phyloP scores from a whole-genome alignment of 805 yeast species.

The Debaryomyces castellii region DNA sequence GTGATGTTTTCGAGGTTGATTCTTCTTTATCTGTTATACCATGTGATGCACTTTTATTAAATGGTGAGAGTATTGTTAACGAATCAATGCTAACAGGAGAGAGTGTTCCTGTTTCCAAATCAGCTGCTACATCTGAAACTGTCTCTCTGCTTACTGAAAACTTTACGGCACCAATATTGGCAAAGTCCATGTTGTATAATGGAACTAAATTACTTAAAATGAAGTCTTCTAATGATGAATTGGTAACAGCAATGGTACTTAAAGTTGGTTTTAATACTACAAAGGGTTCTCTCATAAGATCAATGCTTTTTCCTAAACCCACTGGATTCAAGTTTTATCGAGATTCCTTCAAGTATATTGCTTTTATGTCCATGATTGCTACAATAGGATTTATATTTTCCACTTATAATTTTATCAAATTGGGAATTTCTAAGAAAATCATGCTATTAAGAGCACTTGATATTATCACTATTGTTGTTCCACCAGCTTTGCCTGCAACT shows the following conservation, averaged over 20 bases:
- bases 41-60: conserved; percentile 81
- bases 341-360: conserved; percentile 95
- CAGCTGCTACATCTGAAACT: conserved; percentile 61
- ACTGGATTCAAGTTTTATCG: conserved; percentile 88
- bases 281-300: conserved; percentile 88
- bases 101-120: conserved; percentile 91
- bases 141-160: conserved; percentile 58
- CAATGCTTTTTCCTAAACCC: conserved; percentile 97
- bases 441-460: conserved; percentile 90
- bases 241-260: conserved; percentile 83
- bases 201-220: conserved; percentile 90
- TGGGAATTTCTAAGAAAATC: conserved; percentile 66
- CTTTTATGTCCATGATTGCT: conserved; percentile 89
- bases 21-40: conserved; percentile 76
- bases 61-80: conserved; percentile 95
- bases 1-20: conserved; percentile 92
- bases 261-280: conserved; percentile 94
- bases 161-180: conserved; percentile 62
- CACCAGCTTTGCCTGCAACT: conserved; percentile 98
- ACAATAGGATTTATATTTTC: conserved; percentile 79
- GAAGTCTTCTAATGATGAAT: conserved; percentile 67
- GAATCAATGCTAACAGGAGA: conserved; percentile 99
- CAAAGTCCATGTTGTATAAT: conserved; percentile 75
- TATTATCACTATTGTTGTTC: conserved; percentile 93
- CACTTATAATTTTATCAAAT: conserved; percentile 73